These are phyloP conservation scores for Stephania cephalantha DNA, from an alignment of 164 flowering plant species.

Conservation along the genomic window DNA sequence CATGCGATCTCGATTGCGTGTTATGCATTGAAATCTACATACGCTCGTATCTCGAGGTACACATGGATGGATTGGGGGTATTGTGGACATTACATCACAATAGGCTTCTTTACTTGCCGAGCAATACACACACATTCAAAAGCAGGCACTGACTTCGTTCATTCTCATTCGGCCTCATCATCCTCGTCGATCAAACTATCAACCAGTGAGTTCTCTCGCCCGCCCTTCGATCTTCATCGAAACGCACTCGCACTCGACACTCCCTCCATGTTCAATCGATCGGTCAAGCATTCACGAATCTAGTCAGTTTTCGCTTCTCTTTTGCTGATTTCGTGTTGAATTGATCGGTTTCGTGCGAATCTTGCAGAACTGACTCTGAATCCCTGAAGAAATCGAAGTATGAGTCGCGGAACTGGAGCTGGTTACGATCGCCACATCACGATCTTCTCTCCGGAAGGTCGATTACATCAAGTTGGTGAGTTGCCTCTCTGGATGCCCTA, in stretches of 20 bases:
- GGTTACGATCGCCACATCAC: constrained; percentile 99
- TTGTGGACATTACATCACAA: not conserved
- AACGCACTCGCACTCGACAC: too few species aligned
- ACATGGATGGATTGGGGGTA: not conserved
- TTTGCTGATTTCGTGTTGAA: too few species aligned
- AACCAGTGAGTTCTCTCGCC: not conserved
- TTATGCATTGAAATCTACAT: too few species aligned
- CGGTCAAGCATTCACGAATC: not conserved
- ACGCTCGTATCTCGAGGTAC: too few species aligned
- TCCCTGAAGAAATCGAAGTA: constrained; percentile 9
- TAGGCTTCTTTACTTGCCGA: constrained; percentile 4
- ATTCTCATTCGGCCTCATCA: not conserved
- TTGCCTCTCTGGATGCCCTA: not conserved
- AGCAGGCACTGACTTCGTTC: not conserved
- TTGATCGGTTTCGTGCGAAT: constrained; percentile 1
- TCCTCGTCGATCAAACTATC: not conserved
- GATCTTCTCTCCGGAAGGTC: constrained; percentile 96
- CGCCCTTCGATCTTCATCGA: not conserved
- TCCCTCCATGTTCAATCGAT: not conserved
- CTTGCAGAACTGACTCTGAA: not conserved
- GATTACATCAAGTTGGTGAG: constrained; percentile 90
- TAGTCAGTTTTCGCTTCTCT: too few species aligned
- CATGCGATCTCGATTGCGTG: too few species aligned
- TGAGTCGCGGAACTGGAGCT: constrained; percentile 95
- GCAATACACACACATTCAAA: constrained; percentile 1